Conservation (phyloP, 176 grass and related monocot genomes). For the Thinopyrum elongatum region DNA sequence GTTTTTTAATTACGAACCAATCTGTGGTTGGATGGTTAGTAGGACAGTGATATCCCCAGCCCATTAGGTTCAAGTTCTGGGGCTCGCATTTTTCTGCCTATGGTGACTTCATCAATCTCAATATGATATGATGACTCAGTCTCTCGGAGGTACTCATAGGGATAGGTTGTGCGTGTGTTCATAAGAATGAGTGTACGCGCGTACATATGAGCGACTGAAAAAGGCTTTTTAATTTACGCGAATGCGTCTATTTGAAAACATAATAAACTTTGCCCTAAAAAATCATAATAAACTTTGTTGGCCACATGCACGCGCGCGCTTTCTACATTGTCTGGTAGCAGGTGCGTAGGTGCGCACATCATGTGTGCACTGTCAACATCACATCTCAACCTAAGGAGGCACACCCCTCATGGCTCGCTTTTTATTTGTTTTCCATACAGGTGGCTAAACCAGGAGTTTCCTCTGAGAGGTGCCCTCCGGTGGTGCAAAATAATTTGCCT, state of each 20-base stretch:
- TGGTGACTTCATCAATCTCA: no score
- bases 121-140: no score
- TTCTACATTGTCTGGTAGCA: background rate
- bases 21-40: no score
- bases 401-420: background rate
- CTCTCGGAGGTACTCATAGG: no score
- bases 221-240: no score
- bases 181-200: no score
- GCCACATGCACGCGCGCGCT: background rate
- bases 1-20: no score
- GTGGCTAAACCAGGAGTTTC: background rate
- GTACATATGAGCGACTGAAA: no score
- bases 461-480: background rate
- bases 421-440: background rate
- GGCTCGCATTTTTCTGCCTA: no score
- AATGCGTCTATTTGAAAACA: background rate
- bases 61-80: no score
- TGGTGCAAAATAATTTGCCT: conserved; percentile 24
- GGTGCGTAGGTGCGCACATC: background rate
- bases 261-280: background rate
- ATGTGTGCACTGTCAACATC: background rate
- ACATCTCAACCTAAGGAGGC: conserved; percentile 23
- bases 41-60: no score
- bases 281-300: background rate
- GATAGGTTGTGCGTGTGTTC: no score